Conservation (phyloP, 2,329 filamentous ascomycete species). For the Colletotrichum aenigma region DNA sequence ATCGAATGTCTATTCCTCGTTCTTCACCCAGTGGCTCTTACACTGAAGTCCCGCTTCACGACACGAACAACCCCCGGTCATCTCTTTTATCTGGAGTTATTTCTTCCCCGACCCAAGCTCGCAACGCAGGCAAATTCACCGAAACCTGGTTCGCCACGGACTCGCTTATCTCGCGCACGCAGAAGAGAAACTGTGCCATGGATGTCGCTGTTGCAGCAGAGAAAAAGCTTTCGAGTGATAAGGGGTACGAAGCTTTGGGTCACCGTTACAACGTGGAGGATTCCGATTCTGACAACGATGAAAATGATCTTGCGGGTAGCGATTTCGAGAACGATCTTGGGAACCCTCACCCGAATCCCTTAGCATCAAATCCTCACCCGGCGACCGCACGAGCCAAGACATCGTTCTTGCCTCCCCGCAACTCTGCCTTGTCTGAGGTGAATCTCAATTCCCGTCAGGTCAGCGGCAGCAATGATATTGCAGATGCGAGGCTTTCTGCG, state of each 20-base stretch:
- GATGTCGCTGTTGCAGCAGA: slow-evolving; percentile 37
- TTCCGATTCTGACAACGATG: slow-evolving; percentile 43
- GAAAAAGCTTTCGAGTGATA: slow-evolving; percentile 30
- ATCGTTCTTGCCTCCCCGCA: slow-evolving; percentile 30
- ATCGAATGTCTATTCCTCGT: slow-evolving; percentile 48
- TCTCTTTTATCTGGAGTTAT: slow-evolving; percentile 16
- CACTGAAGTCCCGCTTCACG: slow-evolving; percentile 51
- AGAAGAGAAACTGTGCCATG: slow-evolving; percentile 52
- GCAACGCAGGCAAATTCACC: slow-evolving; percentile 49
- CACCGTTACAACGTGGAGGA: slow-evolving; percentile 49
- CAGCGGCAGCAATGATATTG: slow-evolving; percentile 49
- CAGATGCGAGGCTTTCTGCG: slow-evolving; percentile 37
- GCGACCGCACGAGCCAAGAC: slow-evolving; percentile 29
- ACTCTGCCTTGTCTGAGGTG: slow-evolving; percentile 47
- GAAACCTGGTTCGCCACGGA: slow-evolving; percentile 61
- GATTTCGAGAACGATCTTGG: slow-evolving; percentile 26
- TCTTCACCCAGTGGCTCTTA: slow-evolving; percentile 50
- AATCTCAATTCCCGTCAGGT: slow-evolving; percentile 47
- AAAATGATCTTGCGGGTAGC: slow-evolving; percentile 28
- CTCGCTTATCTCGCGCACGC: slow-evolving; percentile 57
- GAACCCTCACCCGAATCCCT: slow-evolving; percentile 52
- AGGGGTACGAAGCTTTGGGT: slow-evolving; percentile 50
- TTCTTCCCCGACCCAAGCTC: slow-evolving; percentile 30
- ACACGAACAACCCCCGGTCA: slow-evolving; percentile 25
- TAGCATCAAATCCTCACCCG: slow-evolving; percentile 52